Conservation (phyloP, 768 basidiomycete species). For the Pleurotus tuber-regium region DNA sequence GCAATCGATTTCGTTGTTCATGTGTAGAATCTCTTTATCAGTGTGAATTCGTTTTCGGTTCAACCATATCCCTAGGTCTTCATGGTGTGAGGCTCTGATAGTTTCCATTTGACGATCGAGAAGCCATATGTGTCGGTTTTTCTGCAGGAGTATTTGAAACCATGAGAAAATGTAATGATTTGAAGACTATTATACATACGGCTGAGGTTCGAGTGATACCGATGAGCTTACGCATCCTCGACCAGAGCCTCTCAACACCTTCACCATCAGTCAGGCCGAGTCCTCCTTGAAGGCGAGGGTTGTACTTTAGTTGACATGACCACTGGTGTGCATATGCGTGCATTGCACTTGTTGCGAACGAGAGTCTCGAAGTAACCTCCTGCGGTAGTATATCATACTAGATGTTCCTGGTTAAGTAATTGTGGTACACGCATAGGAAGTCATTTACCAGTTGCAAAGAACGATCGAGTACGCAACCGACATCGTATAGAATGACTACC, state of each 20-base stretch:
- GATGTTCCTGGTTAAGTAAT: too few species aligned
- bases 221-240: slow-evolving; percentile 21
- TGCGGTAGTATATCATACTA: slow-evolving; percentile 23
- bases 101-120: slow-evolving; percentile 28
- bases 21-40: slow-evolving; percentile 11
- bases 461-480: slow-evolving; percentile 28
- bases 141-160: slow-evolving; percentile 13
- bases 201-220: slow-evolving; percentile 15
- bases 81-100: slow-evolving; percentile 22
- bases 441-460: slow-evolving; percentile 16
- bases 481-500: slow-evolving; percentile 22
- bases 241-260: slow-evolving; percentile 32
- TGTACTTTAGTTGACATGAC: slow-evolving; percentile 32
- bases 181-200: slow-evolving; percentile 11
- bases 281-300: slow-evolving; percentile 25
- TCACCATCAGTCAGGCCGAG: slow-evolving; percentile 34
- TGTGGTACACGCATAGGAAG: not conserved
- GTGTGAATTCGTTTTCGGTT: slow-evolving; percentile 15
- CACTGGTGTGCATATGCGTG: slow-evolving; percentile 34
- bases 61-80: slow-evolving; percentile 33
- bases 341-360: slow-evolving; percentile 28
- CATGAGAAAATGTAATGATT: not conserved
- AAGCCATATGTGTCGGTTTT: slow-evolving; percentile 28
- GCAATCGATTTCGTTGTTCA: too few species aligned
- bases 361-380: slow-evolving; percentile 16